Evolutionary conservation across 1,284 basidiomycete genomes (phyloP).

Genomic region (Papiliotrema fonsecae): DNA sequence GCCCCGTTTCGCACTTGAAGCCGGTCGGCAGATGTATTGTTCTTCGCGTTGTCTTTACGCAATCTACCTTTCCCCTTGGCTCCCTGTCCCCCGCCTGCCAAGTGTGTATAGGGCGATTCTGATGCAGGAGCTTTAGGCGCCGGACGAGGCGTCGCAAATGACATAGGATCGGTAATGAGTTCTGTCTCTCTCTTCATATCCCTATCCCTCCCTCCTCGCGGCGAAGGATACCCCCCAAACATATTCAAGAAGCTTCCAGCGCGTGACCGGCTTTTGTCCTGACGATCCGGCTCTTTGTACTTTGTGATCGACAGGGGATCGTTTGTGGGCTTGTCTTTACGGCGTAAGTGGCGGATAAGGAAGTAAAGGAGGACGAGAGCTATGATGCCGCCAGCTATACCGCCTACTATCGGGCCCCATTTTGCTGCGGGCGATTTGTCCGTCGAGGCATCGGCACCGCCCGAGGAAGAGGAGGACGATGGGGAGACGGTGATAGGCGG

Average conservation of each 20-base stretch:
- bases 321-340: background rate
- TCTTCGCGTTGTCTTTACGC: too few species aligned
- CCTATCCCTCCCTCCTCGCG: background rate
- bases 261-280: background rate
- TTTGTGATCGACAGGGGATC: background rate
- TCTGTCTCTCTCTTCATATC: slow-evolving; percentile 4
- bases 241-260: slow-evolving; percentile 1
- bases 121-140: slow-evolving; percentile 4
- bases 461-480: background rate
- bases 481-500: background rate
- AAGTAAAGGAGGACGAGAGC: slow-evolving; percentile 8
- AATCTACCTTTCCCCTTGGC: background rate
- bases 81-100: too few species aligned
- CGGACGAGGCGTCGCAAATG: slow-evolving; percentile 3
- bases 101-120: too few species aligned
- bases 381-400: slow-evolving; percentile 6
- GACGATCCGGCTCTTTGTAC: background rate
- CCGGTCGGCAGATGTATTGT: too few species aligned
- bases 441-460: background rate
- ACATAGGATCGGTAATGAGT: slow-evolving; percentile 6
- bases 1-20: too few species aligned
- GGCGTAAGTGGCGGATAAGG: background rate
- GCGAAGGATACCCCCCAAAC: background rate
- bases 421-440: background rate
- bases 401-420: slow-evolving; percentile 9